Evolutionary conservation across 2,329 filamentous ascomycete species (phyloP), one percentile per base, ranked within the genome.

Genomic region (Coniochaeta ligniaria): DNA sequence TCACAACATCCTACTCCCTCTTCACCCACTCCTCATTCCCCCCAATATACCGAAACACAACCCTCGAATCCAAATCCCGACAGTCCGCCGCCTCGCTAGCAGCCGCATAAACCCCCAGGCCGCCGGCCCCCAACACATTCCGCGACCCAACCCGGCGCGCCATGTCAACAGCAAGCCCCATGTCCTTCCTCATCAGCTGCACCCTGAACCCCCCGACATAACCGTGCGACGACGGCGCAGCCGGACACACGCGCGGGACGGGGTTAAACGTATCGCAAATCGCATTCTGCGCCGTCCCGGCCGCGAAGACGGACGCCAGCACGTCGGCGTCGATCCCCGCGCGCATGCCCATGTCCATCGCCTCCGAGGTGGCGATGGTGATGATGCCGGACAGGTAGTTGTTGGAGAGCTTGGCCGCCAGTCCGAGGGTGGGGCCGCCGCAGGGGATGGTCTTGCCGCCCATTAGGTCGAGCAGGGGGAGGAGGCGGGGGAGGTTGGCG

Each of bases 311-410:
- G 1, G 36, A 56, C 2, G 67, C 67, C 26, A 86, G 72, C 2
- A 82, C 76, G 5, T 78, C 70, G 0, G 83, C 81, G 62, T 85
- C 81, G 60, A 87, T 72, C 0, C 84, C 83, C 6, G 80, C 77
- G 1, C 76, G 72, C 74, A 87, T 86, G 0, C 83, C 83, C 69
- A 87, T 83, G 61, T 85, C 80, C 74, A 86, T 80, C 1, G 83
- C 82, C 68, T 87, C 84, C 0, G 80, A 76, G 50, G 75, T 78
- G 0, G 83, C 83, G 59, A 87, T 83, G 6, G 83, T 79, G 61
- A 86, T 85, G 24, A 85, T 72, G 1, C 81, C 83, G 0, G 79
- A 83, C 57, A 81, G 76, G 68, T 87, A 87, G 65, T 87, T 87
- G 67, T 87, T 87, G 60, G 78, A 83, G 6, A 86, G 71, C 69